Percentiles rank a stretch among this genome's conserved stretches.
Evolutionary conservation across 202 grass and related monocot species (phyloP).

Genomic region (Panicum virgatum): DNA sequence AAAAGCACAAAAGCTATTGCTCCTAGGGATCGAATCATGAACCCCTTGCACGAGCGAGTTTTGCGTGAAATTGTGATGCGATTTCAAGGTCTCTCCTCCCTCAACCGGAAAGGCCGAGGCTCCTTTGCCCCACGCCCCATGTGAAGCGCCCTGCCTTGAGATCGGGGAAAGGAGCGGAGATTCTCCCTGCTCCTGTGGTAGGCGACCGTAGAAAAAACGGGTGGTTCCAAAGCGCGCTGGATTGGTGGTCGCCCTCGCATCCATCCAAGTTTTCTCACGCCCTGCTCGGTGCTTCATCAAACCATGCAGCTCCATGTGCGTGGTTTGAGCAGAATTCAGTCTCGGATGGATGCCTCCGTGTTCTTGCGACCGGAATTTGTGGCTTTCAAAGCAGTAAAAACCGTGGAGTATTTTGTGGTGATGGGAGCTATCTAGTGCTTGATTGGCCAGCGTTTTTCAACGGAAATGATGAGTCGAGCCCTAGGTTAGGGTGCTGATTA

Average conservation of each 20-base stretch:
- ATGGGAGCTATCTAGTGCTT: not conserved
- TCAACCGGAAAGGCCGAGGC: too few relatives aligned
- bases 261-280: slow-evolving; percentile 23
- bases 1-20: not conserved
- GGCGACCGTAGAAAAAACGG: slow-evolving; percentile 39
- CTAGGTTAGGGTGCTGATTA: slow-evolving; percentile 36
- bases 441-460: slow-evolving; percentile 20
- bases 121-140: slow-evolving; percentile 42
- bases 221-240: slow-evolving; percentile 33
- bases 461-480: slow-evolving; percentile 16
- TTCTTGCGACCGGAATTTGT: not conserved
- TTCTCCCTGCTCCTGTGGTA: slow-evolving; percentile 45
- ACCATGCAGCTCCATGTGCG: not conserved
- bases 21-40: not conserved
- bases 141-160: slow-evolving; percentile 35
- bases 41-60: not conserved
- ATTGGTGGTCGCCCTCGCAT: slow-evolving; percentile 23
- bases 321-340: not conserved
- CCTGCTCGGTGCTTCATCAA: not conserved
- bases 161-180: slow-evolving; percentile 60
- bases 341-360: not conserved
- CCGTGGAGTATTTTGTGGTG: not conserved
- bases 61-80: too few relatives aligned
- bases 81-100: too few relatives aligned
- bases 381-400: not conserved